Conservation (phyloP, 805 yeast genomes). For the Wickerhamiella sergipiensis region DNA sequence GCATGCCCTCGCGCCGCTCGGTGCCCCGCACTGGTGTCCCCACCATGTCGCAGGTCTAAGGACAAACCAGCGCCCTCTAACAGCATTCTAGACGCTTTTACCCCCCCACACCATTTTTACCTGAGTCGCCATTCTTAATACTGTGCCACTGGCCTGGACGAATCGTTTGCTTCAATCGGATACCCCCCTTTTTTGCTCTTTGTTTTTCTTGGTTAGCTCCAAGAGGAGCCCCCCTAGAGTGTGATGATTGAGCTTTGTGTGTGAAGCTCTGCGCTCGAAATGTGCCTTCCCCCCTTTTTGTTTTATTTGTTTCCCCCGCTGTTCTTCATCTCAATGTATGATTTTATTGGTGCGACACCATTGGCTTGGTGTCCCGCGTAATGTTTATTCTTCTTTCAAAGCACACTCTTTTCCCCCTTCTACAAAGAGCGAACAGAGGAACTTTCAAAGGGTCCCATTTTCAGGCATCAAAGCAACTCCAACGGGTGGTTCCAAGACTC, state of each 20-base stretch:
- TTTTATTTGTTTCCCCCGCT: neutral
- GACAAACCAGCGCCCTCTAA: too few relatives aligned
- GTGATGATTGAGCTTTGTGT: neutral
- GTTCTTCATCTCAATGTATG: neutral
- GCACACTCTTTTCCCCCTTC: neutral
- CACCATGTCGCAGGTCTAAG: conserved; percentile 76
- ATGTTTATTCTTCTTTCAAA: neutral
- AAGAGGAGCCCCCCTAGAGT: too few relatives aligned
- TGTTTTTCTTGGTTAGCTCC: too few relatives aligned
- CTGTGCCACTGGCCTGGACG: neutral
- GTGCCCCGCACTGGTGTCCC: conserved; percentile 74
- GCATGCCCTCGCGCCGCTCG: conserved; percentile 32
- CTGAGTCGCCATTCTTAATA: neutral
- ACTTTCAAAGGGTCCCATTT: neutral
- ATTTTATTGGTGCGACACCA: neutral
- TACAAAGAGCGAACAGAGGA: neutral
- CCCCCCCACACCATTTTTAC: neutral
- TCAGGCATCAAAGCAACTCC: neutral
- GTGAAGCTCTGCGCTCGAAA: neutral
- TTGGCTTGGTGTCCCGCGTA: neutral
- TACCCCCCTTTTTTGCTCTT: neutral
- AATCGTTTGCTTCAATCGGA: neutral
- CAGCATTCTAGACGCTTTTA: neutral
- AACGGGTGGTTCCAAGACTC: neutral
- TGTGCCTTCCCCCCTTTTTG: neutral